These are phyloP conservation scores for Mycena crocata DNA, from an alignment of 768 basidiomycete genomes.

Conservation along the genomic window DNA sequence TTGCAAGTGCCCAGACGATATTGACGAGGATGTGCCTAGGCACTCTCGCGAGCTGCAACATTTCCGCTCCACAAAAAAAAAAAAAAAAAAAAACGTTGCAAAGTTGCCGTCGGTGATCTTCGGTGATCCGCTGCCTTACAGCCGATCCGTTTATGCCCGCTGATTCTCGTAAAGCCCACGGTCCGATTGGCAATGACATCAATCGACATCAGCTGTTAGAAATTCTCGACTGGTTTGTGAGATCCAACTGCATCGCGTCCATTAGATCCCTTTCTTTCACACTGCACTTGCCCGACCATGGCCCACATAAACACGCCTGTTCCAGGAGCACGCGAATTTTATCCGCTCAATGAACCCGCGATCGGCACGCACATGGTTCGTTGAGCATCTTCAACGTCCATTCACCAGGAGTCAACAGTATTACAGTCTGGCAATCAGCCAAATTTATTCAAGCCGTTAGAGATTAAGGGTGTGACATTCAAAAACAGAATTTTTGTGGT, in stretches of 20 bases:
- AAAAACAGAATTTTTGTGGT: constrained; percentile 83
- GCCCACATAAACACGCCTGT: constrained; percentile 58
- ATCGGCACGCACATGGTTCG: constrained; percentile 55
- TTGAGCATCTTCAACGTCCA: not conserved
- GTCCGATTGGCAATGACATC: not conserved
- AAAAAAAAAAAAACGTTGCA: too few species aligned
- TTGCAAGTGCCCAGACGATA: too few species aligned
- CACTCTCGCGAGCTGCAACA: too few species aligned
- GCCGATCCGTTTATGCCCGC: too few species aligned
- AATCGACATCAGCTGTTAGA: not conserved
- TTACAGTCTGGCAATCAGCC: constrained; percentile 65
- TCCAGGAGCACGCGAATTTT: constrained; percentile 64
- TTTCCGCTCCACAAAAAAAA: too few species aligned
- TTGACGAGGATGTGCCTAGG: too few species aligned
- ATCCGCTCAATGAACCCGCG: constrained; percentile 68
- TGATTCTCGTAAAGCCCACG: too few species aligned
- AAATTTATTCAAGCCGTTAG: constrained; percentile 73
- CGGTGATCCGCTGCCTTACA: too few species aligned
- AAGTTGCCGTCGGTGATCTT: too few species aligned
- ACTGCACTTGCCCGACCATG: constrained; percentile 22
- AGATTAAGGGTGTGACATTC: constrained; percentile 69
- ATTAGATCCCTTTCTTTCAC: not conserved
- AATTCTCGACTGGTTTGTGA: not conserved
- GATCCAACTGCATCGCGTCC: not conserved
- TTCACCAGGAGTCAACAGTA: not conserved